These are phyloP conservation scores for Chimonanthus salicifolius DNA, from an alignment of 164 flowering plant genomes.

Conservation along the genomic window DNA sequence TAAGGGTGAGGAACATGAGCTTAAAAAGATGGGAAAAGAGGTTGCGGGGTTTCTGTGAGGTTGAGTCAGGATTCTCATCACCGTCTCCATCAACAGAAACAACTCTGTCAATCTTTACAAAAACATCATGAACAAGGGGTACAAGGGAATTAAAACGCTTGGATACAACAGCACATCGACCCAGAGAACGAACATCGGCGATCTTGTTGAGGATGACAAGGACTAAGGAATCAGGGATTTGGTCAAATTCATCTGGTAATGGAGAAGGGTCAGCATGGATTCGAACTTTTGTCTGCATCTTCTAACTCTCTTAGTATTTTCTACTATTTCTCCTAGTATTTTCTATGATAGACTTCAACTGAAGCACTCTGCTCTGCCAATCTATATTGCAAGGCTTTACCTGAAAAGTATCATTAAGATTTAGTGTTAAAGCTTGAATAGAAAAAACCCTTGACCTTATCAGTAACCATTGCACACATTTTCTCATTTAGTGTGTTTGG, in stretches of 20 bases:
- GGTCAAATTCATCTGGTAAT: slow-evolving; percentile 36
- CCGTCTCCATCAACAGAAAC: slow-evolving; percentile 5
- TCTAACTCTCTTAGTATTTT: neutral
- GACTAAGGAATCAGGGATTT: slow-evolving; percentile 45
- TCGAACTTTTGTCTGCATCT: slow-evolving; percentile 8
- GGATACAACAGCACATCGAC: slow-evolving; percentile 38
- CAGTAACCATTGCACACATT: no score
- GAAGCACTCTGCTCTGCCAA: no score
- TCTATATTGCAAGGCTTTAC: no score
- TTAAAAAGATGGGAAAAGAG: slow-evolving; percentile 11
- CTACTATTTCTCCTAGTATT: no score
- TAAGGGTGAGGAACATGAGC: slow-evolving; percentile 8
- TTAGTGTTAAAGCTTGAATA: no score
- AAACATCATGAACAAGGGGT: slow-evolving; percentile 27
- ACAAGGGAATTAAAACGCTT: slow-evolving; percentile 42
- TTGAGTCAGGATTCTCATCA: slow-evolving; percentile 4
- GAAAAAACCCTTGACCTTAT: no score
- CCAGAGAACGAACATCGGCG: slow-evolving; percentile 37
- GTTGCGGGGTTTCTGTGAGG: slow-evolving; percentile 12
- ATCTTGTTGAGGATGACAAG: slow-evolving; percentile 42
- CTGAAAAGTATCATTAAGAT: no score
- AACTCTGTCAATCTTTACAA: slow-evolving; percentile 13
- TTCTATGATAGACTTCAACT: no score
- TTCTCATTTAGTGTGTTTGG: no score
- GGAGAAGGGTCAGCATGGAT: slow-evolving; percentile 8